Conservation (phyloP, 768 basidiomycete genomes). For the Leccinum uliginosum region DNA sequence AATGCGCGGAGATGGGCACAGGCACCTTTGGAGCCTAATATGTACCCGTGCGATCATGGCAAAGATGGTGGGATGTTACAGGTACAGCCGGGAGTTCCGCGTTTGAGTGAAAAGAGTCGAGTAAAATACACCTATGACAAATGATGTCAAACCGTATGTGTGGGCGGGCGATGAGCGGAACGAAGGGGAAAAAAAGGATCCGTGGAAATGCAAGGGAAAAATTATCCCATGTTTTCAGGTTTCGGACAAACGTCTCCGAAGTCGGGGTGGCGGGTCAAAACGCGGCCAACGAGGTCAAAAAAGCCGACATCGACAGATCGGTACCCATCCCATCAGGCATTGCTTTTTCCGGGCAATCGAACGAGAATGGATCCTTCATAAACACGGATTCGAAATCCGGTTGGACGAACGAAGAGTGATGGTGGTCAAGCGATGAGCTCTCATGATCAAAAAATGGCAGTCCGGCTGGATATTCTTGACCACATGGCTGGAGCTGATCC, state of each 20-base stretch:
- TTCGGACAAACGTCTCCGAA: not conserved
- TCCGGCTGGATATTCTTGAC: constrained; percentile 18
- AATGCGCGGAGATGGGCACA: constrained; percentile 4
- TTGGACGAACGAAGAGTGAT: constrained; percentile 14
- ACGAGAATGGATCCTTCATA: constrained; percentile 23
- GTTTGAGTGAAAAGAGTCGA: constrained; percentile 7
- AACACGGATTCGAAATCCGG: constrained; percentile 19
- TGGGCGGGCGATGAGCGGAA: not conserved
- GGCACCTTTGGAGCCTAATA: not conserved
- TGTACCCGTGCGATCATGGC: not conserved
- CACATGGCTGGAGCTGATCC: constrained; percentile 12
- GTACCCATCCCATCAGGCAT: constrained; percentile 16
- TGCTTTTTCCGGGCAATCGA: constrained; percentile 23
- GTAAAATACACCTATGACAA: constrained; percentile 26
- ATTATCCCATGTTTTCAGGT: not conserved
- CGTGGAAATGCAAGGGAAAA: constrained; percentile 1
- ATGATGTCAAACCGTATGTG: constrained; percentile 7
- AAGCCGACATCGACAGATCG: constrained; percentile 30
- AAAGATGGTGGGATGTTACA: constrained; percentile 18
- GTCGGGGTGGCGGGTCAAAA: constrained; percentile 17
- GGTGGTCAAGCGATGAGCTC: constrained; percentile 2
- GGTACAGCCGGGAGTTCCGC: constrained; percentile 19
- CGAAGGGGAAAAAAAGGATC: not conserved
- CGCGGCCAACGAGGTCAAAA: constrained; percentile 29
- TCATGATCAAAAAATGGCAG: constrained; percentile 19